phyloP scores from a whole-genome alignment of 2,329 filamentous ascomycete species.

The Coniella lustricola region DNA sequence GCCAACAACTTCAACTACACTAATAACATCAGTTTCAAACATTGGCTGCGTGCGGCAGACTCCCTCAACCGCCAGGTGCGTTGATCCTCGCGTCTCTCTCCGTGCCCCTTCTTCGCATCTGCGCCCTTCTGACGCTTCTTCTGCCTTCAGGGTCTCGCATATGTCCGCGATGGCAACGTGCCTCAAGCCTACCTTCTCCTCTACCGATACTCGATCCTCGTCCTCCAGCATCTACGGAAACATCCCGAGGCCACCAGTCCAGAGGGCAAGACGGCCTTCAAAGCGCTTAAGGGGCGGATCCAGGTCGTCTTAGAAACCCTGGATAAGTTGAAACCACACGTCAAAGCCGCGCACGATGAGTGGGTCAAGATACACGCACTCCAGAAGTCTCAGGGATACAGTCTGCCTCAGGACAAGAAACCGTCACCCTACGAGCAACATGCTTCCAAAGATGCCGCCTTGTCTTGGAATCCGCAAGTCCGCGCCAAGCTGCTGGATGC shows the following conservation, averaged over 20 bases:
- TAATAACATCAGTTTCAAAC: constrained; percentile 64
- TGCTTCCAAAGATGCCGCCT: constrained; percentile 53
- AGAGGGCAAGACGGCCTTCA: constrained; percentile 57
- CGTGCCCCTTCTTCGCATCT: neutral
- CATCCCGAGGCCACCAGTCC: constrained; percentile 70
- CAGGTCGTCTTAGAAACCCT: constrained; percentile 59
- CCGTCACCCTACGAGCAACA: constrained; percentile 35
- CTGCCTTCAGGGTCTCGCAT: constrained; percentile 63
- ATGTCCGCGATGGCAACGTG: constrained; percentile 77
- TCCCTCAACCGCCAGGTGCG: constrained; percentile 73
- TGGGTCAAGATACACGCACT: constrained; percentile 52
- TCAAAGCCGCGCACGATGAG: constrained; percentile 63
- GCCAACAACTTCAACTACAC: constrained; percentile 81
- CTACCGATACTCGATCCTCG: constrained; percentile 82
- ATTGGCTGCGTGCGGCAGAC: constrained; percentile 76
- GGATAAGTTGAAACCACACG: constrained; percentile 71
- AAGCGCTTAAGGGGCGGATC: constrained; percentile 41
- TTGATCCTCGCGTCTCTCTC: constrained; percentile 3
- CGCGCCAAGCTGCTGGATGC: constrained; percentile 58
- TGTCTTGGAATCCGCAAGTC: constrained; percentile 35
- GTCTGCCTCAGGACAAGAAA: constrained; percentile 17
- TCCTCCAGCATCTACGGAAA: constrained; percentile 64
- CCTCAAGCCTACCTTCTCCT: constrained; percentile 85
- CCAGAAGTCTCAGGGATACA: constrained; percentile 18
- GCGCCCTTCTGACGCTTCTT: neutral